Base-by-base conservation (phyloP, 768 basidiomycete species). In the Pisolithus microcarpus region DNA sequence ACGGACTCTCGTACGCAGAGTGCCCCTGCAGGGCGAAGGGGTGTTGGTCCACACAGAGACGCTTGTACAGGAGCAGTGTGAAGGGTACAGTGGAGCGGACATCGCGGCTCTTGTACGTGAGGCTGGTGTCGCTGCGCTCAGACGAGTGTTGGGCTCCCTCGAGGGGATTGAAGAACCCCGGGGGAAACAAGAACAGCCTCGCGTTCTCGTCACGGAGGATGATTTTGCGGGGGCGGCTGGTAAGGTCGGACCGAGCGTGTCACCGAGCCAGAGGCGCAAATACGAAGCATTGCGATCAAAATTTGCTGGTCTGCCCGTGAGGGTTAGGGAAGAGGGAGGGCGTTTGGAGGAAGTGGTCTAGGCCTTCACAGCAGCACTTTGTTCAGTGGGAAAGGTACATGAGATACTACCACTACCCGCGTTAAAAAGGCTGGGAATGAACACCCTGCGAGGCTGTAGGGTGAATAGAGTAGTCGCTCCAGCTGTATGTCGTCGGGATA, bases 51-150 rank as follows among this genome's bases (percentile, higher is more conserved):
- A 48, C 0, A 66, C 78, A 18, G 71, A 72, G 54, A 59, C 57
- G n/a, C 67, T 93, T 28, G 77, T 87, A 10, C 66, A 70, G 42
- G 76, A 78, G 18, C 65, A 70, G 28, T 90, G 89, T 56, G 91
- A 92, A 34, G 93, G 91, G 11, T 94, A 90, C 65, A 92, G 87
- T 58, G 93, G 93, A 8, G 93, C 93, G 0, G 93, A 97, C 69
- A 72, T 96, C 5, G 90, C 92, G 1, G 81, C 91, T 2, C 70
- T 95, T 24, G 87, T 94, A 10, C 73, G 93, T 38, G 93, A 96
- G 66, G 91, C 93, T 0, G 92, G 90, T 3, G 91, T 95, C 1
- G 69, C 77, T n/a, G 91, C 93, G 0, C 69, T 97, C 51, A 77
- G 79, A 53, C 73, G 82, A 1, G 77, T 78, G 2, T 66, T 89